Evolutionary conservation across 208 protist species (phyloP).

Genomic region (Crithidia sp.): DNA sequence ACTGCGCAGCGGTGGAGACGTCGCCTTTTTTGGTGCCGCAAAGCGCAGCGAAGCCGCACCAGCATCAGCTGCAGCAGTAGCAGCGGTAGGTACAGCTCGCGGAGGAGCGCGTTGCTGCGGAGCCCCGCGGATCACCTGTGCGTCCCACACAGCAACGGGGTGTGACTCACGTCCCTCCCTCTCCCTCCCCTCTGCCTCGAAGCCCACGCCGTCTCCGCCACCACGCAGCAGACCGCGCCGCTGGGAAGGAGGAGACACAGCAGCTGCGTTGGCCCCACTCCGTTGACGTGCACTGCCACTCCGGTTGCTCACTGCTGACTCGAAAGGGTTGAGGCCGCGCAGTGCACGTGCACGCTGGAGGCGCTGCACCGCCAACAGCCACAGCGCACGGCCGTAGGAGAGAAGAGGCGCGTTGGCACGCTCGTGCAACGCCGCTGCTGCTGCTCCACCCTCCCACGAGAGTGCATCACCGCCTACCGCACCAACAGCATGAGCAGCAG

Average conservation of each 20-base stretch:
- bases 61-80: background rate
- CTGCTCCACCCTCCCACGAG: background rate
- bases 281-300: background rate
- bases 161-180: background rate
- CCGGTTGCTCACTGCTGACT: background rate
- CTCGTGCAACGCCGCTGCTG: background rate
- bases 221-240: background rate
- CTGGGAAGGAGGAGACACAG: background rate
- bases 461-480: background rate
- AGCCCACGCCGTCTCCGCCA: too few relatives aligned
- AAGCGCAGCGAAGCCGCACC: background rate
- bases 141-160: too few relatives aligned
- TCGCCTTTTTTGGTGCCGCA: too few relatives aligned
- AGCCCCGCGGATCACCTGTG: background rate
- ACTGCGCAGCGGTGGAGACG: background rate
- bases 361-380: constrained; percentile 70
- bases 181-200: too few relatives aligned
- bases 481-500: background rate
- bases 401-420: constrained; percentile 12
- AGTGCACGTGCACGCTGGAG: constrained; percentile 40
- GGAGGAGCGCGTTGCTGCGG: background rate
- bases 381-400: constrained; percentile 76
- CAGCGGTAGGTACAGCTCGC: too few relatives aligned
- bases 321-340: constrained; percentile 45
- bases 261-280: background rate